Base-by-base conservation (phyloP, 192 early-diverging fungal species). In the Coemansia sp. region DNA sequence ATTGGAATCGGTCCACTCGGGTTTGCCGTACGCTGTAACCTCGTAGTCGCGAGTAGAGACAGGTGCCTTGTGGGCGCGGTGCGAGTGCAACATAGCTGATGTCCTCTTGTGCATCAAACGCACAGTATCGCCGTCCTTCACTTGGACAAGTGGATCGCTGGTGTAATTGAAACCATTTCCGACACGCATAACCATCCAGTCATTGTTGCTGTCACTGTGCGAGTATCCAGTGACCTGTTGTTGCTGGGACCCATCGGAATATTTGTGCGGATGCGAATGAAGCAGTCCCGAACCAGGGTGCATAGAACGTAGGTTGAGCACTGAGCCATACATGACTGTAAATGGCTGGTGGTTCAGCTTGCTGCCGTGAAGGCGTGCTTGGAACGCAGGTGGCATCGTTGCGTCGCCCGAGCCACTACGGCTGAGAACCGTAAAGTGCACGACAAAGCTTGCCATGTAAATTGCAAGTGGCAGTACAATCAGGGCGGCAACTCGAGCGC, bases 191-290 rank as follows among this genome's bases (percentile, higher is more conserved):
- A 83, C 70, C 38, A 84, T 74, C 86, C 86, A 89, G 42, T 85
- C 76, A 80, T 91, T 91, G 79, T 96, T 95, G 40, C 68, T 66
- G 70, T 99, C 95, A 4, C 75, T 68, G 66, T 92, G 87, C 26
- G 85, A 84, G 76, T 94, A 95, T 50, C 92, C 92, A 13, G 91
- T 95, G 14, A 98, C 92, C 76, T 98, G 96, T 70, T 96, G 94
- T 67, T 88, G 87, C 16, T 86, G 82, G 58, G 91, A 92, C 3
- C 84, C 84, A 35, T 82, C 70, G 16, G 90, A 88, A 72, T 91
- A 90, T 11, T 68, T 58, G 67, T 88, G 85, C 13, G 68, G 50
- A 68, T 94, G 89, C 8, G 91, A 89, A 74, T 91, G 89, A 7
- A 91, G 83, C 63, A 86, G 67, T 0, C 63, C 75, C 61, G 78